Percentiles rank a stretch among this genome's conserved stretches.
Conservation (phyloP, 192 early-diverging fungal genomes). For the Coemansia sp. region DNA sequence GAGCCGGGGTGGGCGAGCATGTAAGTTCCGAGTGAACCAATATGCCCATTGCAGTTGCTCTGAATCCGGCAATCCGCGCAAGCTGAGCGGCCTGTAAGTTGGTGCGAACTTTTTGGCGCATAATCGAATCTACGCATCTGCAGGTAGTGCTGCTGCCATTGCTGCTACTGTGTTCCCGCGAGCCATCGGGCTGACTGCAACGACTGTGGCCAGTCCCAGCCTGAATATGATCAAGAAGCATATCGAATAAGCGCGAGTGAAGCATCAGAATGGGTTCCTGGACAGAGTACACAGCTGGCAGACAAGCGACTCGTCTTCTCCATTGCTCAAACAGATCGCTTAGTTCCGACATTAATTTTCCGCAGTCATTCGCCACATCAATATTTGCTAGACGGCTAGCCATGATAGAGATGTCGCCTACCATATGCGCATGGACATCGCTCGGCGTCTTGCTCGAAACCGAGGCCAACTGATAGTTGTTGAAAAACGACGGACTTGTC, state of each 20-base stretch:
- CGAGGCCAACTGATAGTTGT: background rate
- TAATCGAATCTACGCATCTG: slow-evolving; percentile 15
- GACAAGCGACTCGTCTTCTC: slow-evolving; percentile 28
- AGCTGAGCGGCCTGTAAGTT: slow-evolving; percentile 49
- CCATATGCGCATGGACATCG: slow-evolving; percentile 51
- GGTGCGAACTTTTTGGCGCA: slow-evolving; percentile 29
- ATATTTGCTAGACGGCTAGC: slow-evolving; percentile 13
- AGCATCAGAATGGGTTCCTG: slow-evolving; percentile 54
- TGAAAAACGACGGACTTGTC: slow-evolving; percentile 1
- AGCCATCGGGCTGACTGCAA: background rate
- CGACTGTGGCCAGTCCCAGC: background rate
- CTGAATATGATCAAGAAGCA: slow-evolving; percentile 15
- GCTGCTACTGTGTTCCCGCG: background rate
- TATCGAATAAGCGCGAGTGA: slow-evolving; percentile 40
- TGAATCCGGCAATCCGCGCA: slow-evolving; percentile 39
- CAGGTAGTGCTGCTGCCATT: background rate
- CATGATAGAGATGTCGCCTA: slow-evolving; percentile 42
- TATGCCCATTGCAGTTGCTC: slow-evolving; percentile 48
- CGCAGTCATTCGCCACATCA: background rate
- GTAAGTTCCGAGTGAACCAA: slow-evolving; percentile 42
- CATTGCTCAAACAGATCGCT: slow-evolving; percentile 35
- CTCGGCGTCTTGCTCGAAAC: slow-evolving; percentile 7
- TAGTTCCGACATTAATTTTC: slow-evolving; percentile 3
- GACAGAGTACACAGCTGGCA: slow-evolving; percentile 34
- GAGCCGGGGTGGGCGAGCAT: slow-evolving; percentile 16